These are phyloP conservation scores for Russula earlei DNA, from an alignment of 768 basidiomycete species.

Conservation along the genomic window DNA sequence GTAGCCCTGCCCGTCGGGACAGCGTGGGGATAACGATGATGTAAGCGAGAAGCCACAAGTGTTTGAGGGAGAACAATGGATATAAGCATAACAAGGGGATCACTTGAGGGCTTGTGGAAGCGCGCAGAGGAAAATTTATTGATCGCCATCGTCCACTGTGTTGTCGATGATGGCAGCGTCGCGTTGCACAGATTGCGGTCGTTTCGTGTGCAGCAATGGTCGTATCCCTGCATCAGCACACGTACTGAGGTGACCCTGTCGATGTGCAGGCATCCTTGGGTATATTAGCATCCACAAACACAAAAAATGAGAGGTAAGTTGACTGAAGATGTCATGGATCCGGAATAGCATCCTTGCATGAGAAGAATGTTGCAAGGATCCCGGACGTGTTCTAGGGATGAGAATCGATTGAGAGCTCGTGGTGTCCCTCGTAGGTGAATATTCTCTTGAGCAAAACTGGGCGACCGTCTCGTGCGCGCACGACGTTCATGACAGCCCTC, in stretches of 20 bases:
- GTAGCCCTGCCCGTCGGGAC: neutral
- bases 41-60: too few species aligned
- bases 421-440: neutral
- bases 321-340: neutral
- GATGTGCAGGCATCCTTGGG: neutral
- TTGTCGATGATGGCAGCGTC: too few species aligned
- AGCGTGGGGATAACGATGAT: too few species aligned
- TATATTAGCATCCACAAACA: neutral
- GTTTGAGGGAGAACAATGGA: too few species aligned
- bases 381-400: slow-evolving; percentile 13
- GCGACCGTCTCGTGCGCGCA: neutral
- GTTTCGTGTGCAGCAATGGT: too few species aligned
- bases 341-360: neutral
- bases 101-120: too few species aligned
- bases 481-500: slow-evolving; percentile 15
- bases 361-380: slow-evolving; percentile 24
- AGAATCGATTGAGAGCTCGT: slow-evolving; percentile 12
- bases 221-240: too few species aligned
- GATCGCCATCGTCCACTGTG: too few species aligned
- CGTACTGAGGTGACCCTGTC: neutral
- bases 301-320: neutral
- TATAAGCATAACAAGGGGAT: too few species aligned
- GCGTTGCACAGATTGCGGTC: too few species aligned
- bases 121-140: too few species aligned
- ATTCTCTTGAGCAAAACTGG: slow-evolving; percentile 13